A percentile compares a stretch with the other conserved stretches of the same genome.
phyloP scores from a whole-genome alignment of 495 filamentous ascomycete species.

The Lentithecium fluviatile region DNA sequence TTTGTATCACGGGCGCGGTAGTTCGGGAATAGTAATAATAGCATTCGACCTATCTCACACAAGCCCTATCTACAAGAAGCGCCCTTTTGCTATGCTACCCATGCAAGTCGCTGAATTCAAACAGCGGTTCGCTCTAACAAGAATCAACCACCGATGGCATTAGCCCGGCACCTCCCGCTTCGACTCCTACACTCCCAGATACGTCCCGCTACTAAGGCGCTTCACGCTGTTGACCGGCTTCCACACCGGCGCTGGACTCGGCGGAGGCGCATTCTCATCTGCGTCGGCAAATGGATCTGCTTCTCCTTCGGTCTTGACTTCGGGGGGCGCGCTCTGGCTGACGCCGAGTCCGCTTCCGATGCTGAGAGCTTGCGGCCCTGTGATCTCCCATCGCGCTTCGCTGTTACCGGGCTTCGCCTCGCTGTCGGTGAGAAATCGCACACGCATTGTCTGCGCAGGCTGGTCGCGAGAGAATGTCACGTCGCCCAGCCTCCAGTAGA shows the following conservation, averaged over 20 bases:
- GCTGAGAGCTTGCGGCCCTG: slow-evolving; percentile 49
- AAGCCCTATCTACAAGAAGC: neutral
- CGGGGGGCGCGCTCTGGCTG: slow-evolving; percentile 53
- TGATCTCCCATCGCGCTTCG: slow-evolving; percentile 80
- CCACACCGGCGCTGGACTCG: slow-evolving; percentile 57
- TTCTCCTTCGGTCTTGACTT: slow-evolving; percentile 46
- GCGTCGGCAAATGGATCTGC: slow-evolving; percentile 70
- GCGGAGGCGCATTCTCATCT: slow-evolving; percentile 43
- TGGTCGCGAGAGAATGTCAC: slow-evolving; percentile 58
- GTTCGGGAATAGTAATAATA: neutral
- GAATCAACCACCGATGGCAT: too few species aligned
- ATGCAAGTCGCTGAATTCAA: too few species aligned
- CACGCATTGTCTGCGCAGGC: slow-evolving; percentile 66
- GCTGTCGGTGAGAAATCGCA: slow-evolving; percentile 73
- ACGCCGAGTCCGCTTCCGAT: slow-evolving; percentile 59
- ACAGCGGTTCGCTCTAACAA: too few species aligned
- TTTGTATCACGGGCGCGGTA: too few species aligned
- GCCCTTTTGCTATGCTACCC: too few species aligned
- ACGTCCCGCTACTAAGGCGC: slow-evolving; percentile 68
- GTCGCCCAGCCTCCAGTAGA: slow-evolving; percentile 89
- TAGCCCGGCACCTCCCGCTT: neutral
- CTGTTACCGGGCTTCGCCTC: slow-evolving; percentile 73
- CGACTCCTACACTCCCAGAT: slow-evolving; percentile 25
- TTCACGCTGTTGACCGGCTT: slow-evolving; percentile 66
- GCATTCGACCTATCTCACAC: slow-evolving; percentile 1